phyloP scores from a whole-genome alignment of 1,139 yeast species.

The Sugiyamaella novakii region DNA sequence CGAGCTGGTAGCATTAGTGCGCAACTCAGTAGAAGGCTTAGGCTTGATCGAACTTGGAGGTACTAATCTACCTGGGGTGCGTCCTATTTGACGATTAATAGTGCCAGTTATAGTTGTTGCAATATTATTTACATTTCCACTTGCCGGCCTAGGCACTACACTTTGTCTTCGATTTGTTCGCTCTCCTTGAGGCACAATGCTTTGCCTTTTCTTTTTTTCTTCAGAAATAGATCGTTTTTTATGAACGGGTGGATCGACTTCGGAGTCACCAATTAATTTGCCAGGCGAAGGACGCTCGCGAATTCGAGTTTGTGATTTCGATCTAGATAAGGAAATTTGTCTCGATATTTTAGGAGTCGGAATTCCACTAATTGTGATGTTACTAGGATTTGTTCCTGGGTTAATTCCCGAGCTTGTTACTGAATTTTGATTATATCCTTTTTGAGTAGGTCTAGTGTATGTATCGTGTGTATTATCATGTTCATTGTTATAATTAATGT shows the following conservation, averaged over 20 bases:
- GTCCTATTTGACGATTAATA: constrained; percentile 13
- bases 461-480: no score
- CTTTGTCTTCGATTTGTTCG: constrained; percentile 14
- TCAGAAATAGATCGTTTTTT: constrained; percentile 16
- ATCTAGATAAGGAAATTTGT: constrained; percentile 6
- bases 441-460: not conserved
- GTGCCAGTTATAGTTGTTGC: not conserved
- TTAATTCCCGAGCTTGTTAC: no score
- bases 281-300: constrained; percentile 9
- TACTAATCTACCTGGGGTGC: constrained; percentile 9
- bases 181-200: constrained; percentile 8
- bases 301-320: constrained; percentile 12
- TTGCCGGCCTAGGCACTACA: constrained; percentile 6
- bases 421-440: no score
- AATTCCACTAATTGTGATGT: constrained; percentile 9
- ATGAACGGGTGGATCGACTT: constrained; percentile 4
- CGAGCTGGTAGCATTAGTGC: not conserved
- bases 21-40: not conserved
- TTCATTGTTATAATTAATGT: no score
- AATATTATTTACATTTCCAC: not conserved
- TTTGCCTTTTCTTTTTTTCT: constrained; percentile 9
- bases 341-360: constrained; percentile 5
- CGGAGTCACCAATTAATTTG: constrained; percentile 5
- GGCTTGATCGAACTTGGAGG: not conserved
- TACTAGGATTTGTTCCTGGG: constrained; percentile 1